phyloP scores from a whole-genome alignment of 1,284 basidiomycete genomes.

The Xerocomus minutiporus region DNA sequence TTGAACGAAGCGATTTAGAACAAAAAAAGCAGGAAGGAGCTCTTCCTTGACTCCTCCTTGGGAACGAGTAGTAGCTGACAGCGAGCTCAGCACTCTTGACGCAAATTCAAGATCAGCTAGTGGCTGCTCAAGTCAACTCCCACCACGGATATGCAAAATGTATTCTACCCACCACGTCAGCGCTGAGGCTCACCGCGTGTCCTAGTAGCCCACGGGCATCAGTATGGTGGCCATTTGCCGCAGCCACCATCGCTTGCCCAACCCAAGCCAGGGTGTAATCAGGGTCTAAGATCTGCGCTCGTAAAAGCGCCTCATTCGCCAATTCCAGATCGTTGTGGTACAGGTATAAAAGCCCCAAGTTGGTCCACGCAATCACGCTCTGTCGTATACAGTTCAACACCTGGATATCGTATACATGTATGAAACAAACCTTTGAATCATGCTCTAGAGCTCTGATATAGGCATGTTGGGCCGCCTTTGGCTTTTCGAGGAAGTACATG shows the following conservation, averaged over 20 bases:
- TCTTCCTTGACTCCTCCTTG: conserved; percentile 37
- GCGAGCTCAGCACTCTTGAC: conserved; percentile 53
- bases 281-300: conserved; percentile 88
- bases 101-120: conserved; percentile 84
- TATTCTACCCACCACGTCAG: conserved; percentile 56
- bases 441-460: conserved; percentile 88
- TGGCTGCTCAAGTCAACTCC: conserved; percentile 45
- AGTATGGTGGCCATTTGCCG: conserved; percentile 54
- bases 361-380: conserved; percentile 81
- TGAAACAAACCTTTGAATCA: conserved; percentile 61
- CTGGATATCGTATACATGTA: neutral
- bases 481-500: conserved; percentile 64
- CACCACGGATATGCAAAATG: neutral
- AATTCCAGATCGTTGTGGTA: conserved; percentile 77
- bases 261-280: conserved; percentile 92
- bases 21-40: conserved; percentile 75
- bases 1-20: conserved; percentile 73
- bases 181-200: conserved; percentile 74
- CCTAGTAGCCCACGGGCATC: conserved; percentile 75
- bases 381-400: conserved; percentile 32
- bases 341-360: conserved; percentile 89
- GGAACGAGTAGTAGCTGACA: conserved; percentile 29
- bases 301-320: conserved; percentile 82
- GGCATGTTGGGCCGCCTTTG: conserved; percentile 83
- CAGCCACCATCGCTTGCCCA: conserved; percentile 84